These are phyloP conservation scores for Xylariaceae sp. DNA, from an alignment of 2,329 filamentous ascomycete genomes.

Conservation along the genomic window DNA sequence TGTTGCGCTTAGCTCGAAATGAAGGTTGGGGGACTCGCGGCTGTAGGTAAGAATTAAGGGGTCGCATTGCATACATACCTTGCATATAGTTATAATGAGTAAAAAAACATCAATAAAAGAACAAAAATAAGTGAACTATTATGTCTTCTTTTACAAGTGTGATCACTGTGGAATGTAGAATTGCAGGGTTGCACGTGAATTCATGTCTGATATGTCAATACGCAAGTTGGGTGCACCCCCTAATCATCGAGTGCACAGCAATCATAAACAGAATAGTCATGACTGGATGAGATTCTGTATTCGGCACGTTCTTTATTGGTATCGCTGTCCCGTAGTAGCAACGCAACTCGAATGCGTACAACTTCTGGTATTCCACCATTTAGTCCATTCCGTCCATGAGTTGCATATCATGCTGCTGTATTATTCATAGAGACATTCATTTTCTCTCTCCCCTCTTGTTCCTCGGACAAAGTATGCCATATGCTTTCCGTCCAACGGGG, in stretches of 20 bases:
- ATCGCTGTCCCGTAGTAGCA: neutral
- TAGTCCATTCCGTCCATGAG: neutral
- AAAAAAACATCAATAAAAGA: neutral
- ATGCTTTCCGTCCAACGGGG: neutral
- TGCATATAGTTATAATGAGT: neutral
- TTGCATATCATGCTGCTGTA: neutral
- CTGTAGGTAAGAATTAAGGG: constrained; percentile 9
- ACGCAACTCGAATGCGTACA: neutral
- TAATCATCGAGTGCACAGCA: too few species aligned
- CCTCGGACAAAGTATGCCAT: too few species aligned
- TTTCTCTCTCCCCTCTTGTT: neutral
- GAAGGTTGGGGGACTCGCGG: constrained; percentile 30
- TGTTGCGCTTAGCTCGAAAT: constrained; percentile 77
- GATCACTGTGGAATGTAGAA: too few species aligned
- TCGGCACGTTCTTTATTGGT: neutral
- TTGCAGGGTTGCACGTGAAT: neutral
- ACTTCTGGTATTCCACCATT: constrained; percentile 2
- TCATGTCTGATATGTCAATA: neutral
- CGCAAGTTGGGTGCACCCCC: too few species aligned
- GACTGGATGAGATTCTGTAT: neutral
- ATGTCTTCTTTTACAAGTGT: neutral
- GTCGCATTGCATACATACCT: neutral
- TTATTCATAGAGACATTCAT: neutral
- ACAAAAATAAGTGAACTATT: neutral
- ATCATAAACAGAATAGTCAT: neutral